Conservation (phyloP, 495 filamentous ascomycete genomes). For the Aspergillus ostianus region DNA sequence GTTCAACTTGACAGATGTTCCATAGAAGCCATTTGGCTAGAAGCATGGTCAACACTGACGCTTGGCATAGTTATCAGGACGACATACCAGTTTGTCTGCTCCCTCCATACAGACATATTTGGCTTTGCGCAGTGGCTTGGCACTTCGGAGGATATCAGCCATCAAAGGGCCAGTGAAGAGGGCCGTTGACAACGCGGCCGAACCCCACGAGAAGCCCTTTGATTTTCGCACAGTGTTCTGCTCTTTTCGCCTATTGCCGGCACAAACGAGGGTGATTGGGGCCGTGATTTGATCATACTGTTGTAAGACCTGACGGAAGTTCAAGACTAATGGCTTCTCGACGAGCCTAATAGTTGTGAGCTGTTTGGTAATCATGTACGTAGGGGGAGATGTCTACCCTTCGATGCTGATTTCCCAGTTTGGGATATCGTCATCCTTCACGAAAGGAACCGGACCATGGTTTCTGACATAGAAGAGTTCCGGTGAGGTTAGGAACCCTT, state of each 20-base stretch:
- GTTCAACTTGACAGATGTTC: constrained; percentile 82
- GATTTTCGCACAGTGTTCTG: constrained; percentile 90
- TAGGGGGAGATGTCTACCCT: constrained; percentile 46
- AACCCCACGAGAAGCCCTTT: constrained; percentile 95
- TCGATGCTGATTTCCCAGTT: constrained; percentile 86
- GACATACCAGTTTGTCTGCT: constrained; percentile 70
- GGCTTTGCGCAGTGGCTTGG: constrained; percentile 67
- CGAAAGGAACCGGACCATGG: constrained; percentile 81
- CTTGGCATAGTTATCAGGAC: neutral
- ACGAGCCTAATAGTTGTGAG: constrained; percentile 53
- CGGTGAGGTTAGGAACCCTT: constrained; percentile 82
- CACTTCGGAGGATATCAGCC: constrained; percentile 66
- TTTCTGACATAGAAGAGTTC: constrained; percentile 96
- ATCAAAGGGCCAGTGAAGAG: constrained; percentile 86
- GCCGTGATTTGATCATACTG: constrained; percentile 83
- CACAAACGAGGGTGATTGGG: constrained; percentile 89
- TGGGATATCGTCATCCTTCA: constrained; percentile 68
- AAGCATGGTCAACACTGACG: neutral
- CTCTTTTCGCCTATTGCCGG: constrained; percentile 91
- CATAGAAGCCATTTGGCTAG: constrained; percentile 86
- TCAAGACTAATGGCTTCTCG: constrained; percentile 70
- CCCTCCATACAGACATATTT: constrained; percentile 93
- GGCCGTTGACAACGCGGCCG: constrained; percentile 84
- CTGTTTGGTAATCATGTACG: neutral
- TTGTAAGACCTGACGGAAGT: constrained; percentile 67